These are phyloP conservation scores for Imleria badia DNA, from an alignment of 768 basidiomycete genomes.

Conservation along the genomic window DNA sequence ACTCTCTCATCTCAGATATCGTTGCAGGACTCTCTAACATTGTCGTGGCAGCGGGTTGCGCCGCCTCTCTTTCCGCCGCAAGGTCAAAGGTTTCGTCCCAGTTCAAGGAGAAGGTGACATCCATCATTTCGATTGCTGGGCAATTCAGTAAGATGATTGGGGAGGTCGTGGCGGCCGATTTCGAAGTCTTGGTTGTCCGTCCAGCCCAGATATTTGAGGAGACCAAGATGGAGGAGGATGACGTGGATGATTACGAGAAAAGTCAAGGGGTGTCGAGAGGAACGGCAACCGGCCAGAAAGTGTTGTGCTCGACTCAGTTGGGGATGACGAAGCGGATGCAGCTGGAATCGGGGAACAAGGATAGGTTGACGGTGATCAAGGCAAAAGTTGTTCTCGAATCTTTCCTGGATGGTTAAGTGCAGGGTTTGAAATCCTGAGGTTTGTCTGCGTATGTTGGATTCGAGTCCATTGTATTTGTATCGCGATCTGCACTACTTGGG, in stretches of 20 bases:
- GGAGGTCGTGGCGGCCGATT: constrained; percentile 7
- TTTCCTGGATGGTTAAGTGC: background rate
- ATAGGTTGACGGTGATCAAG: constrained; percentile 3
- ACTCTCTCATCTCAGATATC: background rate
- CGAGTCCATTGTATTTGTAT: no score
- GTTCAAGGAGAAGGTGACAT: constrained; percentile 2
- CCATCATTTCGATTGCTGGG: constrained; percentile 1
- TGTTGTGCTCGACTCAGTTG: constrained; percentile 13
- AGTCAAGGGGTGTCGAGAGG: background rate
- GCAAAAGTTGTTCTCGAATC: constrained; percentile 14
- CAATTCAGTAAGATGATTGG: constrained; percentile 9
- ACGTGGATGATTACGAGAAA: background rate
- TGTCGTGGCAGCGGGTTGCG: constrained; percentile 9
- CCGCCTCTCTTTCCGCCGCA: background rate
- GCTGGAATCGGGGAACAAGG: background rate
- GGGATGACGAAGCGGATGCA: constrained; percentile 13
- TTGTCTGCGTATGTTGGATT: background rate
- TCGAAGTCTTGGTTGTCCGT: no score
- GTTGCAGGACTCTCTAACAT: constrained; percentile 5
- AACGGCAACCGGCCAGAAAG: background rate
- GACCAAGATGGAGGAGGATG: constrained; percentile 14
- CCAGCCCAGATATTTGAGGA: constrained; percentile 5
- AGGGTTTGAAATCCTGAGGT: background rate
- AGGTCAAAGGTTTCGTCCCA: background rate
- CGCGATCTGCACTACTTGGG: no score